phyloP scores from a whole-genome alignment of 192 early-diverging fungal genomes.

The Radiomyces spectabilis region DNA sequence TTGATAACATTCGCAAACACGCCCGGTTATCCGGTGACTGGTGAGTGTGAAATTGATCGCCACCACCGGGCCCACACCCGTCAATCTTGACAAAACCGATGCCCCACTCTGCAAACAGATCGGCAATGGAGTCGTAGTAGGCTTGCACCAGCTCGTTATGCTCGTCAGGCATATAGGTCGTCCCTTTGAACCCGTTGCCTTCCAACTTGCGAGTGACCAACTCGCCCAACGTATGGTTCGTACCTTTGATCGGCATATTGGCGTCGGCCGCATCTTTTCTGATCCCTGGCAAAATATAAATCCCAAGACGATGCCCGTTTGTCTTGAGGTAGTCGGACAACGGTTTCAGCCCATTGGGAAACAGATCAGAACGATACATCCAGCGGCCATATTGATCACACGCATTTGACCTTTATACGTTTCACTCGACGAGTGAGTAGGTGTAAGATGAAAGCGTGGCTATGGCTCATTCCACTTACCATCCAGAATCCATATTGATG shows the following conservation, averaged over 20 bases:
- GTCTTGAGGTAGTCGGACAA: conserved; percentile 5
- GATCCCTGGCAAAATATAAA: conserved; percentile 25
- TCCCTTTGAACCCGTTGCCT: conserved; percentile 21
- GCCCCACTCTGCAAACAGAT: conserved; percentile 18
- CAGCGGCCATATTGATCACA: conserved; percentile 22
- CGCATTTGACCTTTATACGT: conserved; percentile 7
- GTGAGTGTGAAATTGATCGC: conserved; percentile 12
- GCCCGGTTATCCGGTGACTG: conserved; percentile 20
- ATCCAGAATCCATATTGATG: conserved; percentile 30
- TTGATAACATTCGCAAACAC: conserved; percentile 3
- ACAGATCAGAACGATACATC: conserved; percentile 18
- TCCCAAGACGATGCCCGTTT: conserved; percentile 20
- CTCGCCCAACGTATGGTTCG: not conserved
- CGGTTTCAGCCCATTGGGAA: conserved; percentile 17
- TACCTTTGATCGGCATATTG: conserved; percentile 6
- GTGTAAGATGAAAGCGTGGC: no score
- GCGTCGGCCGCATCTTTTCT: conserved; percentile 1
- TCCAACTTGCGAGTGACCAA: not conserved
- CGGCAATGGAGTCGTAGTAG: conserved; percentile 23
- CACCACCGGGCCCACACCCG: conserved; percentile 25
- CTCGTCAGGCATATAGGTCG: conserved; percentile 18
- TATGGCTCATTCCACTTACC: no score
- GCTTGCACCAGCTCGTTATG: not conserved
- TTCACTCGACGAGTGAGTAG: not conserved
- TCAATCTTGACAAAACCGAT: conserved; percentile 21